phyloP scores from a whole-genome alignment of 495 filamentous ascomycete genomes.

The Aspergillus cavernicola region DNA sequence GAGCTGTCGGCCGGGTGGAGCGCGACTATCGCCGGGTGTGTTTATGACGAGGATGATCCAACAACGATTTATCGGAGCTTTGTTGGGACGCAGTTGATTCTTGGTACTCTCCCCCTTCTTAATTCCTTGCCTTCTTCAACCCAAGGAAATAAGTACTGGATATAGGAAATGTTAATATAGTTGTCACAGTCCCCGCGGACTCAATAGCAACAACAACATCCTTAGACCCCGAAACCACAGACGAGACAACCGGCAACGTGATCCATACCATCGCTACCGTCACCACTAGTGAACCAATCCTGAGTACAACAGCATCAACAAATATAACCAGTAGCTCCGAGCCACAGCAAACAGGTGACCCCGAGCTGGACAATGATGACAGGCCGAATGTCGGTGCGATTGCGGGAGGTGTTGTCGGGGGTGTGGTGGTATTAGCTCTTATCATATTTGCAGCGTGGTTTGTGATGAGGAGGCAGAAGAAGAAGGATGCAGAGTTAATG shows the following conservation, averaged over 20 bases:
- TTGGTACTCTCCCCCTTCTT: background rate
- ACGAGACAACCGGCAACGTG: background rate
- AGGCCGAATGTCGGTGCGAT: constrained; percentile 5
- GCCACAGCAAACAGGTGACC: background rate
- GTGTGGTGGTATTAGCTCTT: constrained; percentile 2
- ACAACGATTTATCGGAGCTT: background rate
- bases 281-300: background rate
- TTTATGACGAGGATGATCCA: background rate
- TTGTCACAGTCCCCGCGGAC: background rate
- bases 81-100: background rate
- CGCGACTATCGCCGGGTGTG: constrained; percentile 7
- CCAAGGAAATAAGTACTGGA: no score
- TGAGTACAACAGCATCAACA: background rate
- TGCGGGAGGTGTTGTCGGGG: constrained; percentile 3
- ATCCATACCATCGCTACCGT: background rate
- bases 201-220: background rate
- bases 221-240: background rate
- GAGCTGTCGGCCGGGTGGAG: background rate
- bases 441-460: background rate
- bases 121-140: background rate
- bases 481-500: constrained; percentile 7
- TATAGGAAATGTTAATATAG: no score
- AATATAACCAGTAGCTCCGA: background rate
- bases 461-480: background rate
- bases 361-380: background rate